Percentiles rank a stretch among this genome's conserved stretches.
Evolutionary conservation across 306 rosid species (phyloP).

Genomic region (Trifolium pratense): DNA sequence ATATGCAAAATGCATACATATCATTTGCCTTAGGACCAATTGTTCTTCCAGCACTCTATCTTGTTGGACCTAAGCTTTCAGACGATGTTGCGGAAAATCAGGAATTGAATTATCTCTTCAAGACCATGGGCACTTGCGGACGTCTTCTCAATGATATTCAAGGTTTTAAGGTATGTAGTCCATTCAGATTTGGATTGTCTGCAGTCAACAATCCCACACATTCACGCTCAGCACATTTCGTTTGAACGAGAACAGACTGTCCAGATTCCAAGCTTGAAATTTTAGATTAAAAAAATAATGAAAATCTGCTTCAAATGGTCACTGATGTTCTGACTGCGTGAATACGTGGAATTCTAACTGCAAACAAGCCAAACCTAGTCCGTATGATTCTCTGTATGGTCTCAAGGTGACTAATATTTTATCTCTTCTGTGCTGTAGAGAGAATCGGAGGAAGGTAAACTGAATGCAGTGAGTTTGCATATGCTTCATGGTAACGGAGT

Average conservation of each 20-base stretch:
- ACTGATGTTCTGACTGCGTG: too few species aligned
- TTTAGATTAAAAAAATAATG: too few species aligned
- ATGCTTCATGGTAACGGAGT: conserved; percentile 47
- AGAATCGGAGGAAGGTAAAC: conserved; percentile 79
- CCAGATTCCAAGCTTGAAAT: too few species aligned
- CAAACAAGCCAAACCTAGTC: too few species aligned
- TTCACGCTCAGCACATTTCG: too few species aligned
- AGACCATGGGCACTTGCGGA: conserved; percentile 66
- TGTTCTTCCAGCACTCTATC: conserved; percentile 78
- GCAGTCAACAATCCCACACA: too few species aligned
- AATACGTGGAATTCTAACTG: too few species aligned
- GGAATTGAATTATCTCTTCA: conserved; percentile 55
- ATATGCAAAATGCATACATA: conserved; percentile 65
- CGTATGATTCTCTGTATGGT: neutral
- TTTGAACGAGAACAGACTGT: too few species aligned
- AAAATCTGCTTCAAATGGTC: too few species aligned
- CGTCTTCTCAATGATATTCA: conserved; percentile 79
- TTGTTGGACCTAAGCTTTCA: conserved; percentile 78
- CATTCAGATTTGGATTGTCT: neutral
- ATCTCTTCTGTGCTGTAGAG: conserved; percentile 57
- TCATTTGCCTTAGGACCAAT: conserved; percentile 81
- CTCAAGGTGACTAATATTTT: conserved; percentile 20
- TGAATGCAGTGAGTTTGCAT: conserved; percentile 60
- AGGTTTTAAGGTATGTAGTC: conserved; percentile 57
- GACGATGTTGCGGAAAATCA: conserved; percentile 45